A percentile compares a stretch with the other conserved stretches of the same genome.
These are phyloP conservation scores for Paulownia fortunei DNA, from an alignment of 257 asterid genomes.

Conservation along the genomic window DNA sequence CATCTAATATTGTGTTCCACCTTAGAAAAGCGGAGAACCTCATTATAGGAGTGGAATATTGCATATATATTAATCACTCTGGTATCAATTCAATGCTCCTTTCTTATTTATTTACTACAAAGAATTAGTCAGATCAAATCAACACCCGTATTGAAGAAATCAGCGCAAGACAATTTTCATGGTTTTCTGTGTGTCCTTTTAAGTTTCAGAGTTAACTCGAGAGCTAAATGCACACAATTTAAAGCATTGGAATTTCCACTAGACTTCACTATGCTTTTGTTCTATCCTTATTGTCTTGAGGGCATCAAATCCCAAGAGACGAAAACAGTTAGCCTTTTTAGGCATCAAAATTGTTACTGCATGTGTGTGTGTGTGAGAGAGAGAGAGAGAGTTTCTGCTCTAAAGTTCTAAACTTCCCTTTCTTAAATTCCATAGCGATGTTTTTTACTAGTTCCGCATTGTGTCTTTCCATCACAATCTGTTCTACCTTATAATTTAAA, in stretches of 20 bases:
- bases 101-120: not conserved
- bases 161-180: not conserved
- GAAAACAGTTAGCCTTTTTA: not conserved
- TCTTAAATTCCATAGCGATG: conserved; percentile 1
- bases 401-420: not conserved
- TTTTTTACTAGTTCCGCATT: not conserved
- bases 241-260: not conserved
- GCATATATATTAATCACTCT: not conserved
- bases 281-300: conserved; percentile 9
- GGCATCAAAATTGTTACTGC: not conserved
- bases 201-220: not conserved
- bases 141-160: not conserved
- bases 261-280: not conserved
- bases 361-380: not conserved
- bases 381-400: too few species aligned
- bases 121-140: not conserved
- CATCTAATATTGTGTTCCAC: not conserved
- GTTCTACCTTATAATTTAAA: not conserved
- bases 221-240: conserved; percentile 1
- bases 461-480: conserved; percentile 11
- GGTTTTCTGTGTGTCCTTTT: not conserved
- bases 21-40: not conserved
- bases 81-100: not conserved
- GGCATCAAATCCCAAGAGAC: not conserved
- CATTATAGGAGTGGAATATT: not conserved